These are phyloP conservation scores for Bipolaris gigantea DNA, from an alignment of 2,329 filamentous ascomycete species.

Conservation along the genomic window DNA sequence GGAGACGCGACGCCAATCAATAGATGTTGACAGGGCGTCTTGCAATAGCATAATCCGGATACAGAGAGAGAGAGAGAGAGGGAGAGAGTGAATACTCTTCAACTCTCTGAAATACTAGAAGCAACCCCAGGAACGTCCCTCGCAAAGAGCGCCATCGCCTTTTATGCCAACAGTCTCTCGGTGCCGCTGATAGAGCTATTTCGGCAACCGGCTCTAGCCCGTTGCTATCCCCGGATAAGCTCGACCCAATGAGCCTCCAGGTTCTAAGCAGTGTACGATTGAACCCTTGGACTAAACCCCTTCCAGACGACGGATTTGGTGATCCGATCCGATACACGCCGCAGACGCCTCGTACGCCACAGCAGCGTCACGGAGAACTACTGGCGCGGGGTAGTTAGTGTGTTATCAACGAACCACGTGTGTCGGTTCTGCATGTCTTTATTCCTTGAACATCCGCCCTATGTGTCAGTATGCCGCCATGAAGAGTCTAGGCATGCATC, in stretches of 20 bases:
- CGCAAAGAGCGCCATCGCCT: neutral
- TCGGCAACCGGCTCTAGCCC: constrained; percentile 16
- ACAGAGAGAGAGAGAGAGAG: neutral
- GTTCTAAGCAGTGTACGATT: constrained; percentile 8
- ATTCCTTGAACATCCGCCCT: no score
- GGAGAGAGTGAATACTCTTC: neutral
- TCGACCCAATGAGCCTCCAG: constrained; percentile 16
- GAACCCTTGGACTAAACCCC: constrained; percentile 11
- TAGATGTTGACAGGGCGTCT: neutral
- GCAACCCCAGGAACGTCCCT: neutral
- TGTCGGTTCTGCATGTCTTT: no score
- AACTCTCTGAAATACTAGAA: neutral
- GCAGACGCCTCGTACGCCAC: constrained; percentile 14
- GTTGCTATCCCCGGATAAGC: constrained; percentile 24
- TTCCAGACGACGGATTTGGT: constrained; percentile 6
- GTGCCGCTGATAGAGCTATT: constrained; percentile 13
- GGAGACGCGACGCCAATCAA: neutral
- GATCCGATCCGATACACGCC: constrained; percentile 17
- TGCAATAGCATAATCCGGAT: neutral
- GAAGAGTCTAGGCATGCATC: no score
- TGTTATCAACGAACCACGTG: neutral
- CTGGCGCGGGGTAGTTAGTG: neutral
- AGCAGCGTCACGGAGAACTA: neutral
- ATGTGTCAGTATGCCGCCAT: no score
- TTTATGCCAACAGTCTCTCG: constrained; percentile 19